Conservation (phyloP, 768 basidiomycete genomes). For the Chalciporus piperatus region DNA sequence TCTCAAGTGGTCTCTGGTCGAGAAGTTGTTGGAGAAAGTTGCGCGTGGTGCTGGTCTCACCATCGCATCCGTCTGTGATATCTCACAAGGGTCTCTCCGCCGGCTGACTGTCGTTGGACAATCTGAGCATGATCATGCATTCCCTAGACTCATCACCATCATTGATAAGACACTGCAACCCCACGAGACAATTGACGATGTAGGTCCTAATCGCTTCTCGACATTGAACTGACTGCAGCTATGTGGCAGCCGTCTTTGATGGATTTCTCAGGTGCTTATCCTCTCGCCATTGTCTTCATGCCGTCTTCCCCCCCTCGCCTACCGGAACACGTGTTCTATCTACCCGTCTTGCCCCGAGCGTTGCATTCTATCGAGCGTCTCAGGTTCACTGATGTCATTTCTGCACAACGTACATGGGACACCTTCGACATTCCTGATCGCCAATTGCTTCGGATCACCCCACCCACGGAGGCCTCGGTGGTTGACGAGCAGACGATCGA, state of each 20-base stretch:
- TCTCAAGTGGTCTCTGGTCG: constrained; percentile 61
- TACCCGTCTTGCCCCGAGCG: constrained; percentile 50
- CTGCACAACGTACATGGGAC: constrained; percentile 43
- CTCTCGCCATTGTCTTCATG: constrained; percentile 67
- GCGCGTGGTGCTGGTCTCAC: constrained; percentile 36
- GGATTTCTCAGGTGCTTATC: constrained; percentile 42
- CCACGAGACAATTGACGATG: constrained; percentile 18
- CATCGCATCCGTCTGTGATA: constrained; percentile 19
- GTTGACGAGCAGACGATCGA: constrained; percentile 48
- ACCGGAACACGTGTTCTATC: constrained; percentile 46
- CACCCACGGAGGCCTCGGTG: constrained; percentile 35
- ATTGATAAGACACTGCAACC: constrained; percentile 35
- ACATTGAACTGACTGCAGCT: constrained; percentile 30
- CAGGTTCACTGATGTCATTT: constrained; percentile 27
- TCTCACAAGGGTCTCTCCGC: constrained; percentile 21
- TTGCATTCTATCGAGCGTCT: constrained; percentile 19
- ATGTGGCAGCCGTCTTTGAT: constrained; percentile 38
- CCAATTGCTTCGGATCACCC: constrained; percentile 40
- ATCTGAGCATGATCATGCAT: constrained; percentile 22
- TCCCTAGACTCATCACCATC: constrained; percentile 35
- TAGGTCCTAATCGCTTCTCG: constrained; percentile 25
- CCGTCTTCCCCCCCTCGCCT: constrained; percentile 43
- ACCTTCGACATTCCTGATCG: constrained; percentile 39
- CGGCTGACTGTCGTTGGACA: constrained; percentile 27
- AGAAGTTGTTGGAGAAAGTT: constrained; percentile 56